These are phyloP conservation scores for Sutorius eximius DNA, from an alignment of 1,284 basidiomycete species.

Conservation along the genomic window DNA sequence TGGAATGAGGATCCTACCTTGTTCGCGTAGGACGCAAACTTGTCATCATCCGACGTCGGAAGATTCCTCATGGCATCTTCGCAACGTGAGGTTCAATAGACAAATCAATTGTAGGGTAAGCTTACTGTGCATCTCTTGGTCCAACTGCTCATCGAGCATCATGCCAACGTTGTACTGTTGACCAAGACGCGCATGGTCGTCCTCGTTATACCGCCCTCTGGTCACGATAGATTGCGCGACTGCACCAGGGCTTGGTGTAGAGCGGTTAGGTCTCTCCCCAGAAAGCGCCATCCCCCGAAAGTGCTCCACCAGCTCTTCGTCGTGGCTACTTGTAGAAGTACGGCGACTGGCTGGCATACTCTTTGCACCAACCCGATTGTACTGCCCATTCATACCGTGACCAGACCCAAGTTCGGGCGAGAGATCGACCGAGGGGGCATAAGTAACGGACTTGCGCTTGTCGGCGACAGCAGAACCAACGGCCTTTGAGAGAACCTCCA, in stretches of 20 bases:
- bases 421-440: constrained; percentile 70
- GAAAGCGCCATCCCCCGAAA: constrained; percentile 66
- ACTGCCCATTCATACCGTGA: constrained; percentile 48
- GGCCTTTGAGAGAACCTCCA: constrained; percentile 59
- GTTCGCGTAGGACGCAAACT: constrained; percentile 62
- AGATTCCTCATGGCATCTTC: constrained; percentile 89
- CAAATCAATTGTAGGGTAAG: constrained; percentile 19
- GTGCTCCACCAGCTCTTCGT: constrained; percentile 76
- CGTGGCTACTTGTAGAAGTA: constrained; percentile 76
- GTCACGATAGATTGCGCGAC: constrained; percentile 52
- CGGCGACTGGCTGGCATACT: constrained; percentile 87
- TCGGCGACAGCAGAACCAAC: constrained; percentile 63
- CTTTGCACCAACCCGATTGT: constrained; percentile 72
- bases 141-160: constrained; percentile 87
- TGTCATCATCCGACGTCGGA: constrained; percentile 90
- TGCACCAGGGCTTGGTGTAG: constrained; percentile 51
- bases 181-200: constrained; percentile 55
- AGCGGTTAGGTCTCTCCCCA: constrained; percentile 55
- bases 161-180: constrained; percentile 76
- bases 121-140: constrained; percentile 88
- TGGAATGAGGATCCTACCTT: constrained; percentile 52
- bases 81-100: constrained; percentile 20
- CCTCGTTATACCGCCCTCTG: constrained; percentile 49
- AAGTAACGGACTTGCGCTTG: constrained; percentile 85
- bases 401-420: constrained; percentile 61